Evolutionary conservation across 306 rosid genomes (phyloP), one percentile per base, ranked within the genome.

Genomic region (Lathyrus sativus): DNA sequence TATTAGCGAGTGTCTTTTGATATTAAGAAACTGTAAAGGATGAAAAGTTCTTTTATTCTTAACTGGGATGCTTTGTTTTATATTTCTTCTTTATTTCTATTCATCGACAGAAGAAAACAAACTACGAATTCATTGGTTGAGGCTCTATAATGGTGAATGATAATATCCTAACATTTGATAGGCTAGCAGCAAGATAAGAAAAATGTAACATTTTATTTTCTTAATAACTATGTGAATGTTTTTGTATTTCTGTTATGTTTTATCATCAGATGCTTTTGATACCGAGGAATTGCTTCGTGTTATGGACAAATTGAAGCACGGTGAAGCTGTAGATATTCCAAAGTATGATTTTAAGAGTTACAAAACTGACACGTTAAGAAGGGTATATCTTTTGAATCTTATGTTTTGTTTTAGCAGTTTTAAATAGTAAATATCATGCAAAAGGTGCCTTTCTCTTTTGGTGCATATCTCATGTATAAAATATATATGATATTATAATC

Each of bases 261-360:
- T 73, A 61, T 66, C 44, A 55, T 73, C 95, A 95, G 99, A 95
- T 88, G 95, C 99, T 57, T 95, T 95, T 82, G 96, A 95, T 76
- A 90, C 86, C 0, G 90, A 87, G 82, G 69, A 88, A 81, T 85
- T 95, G 60, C 80, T 95, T 44, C 53, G 79, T 62, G 87, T 80
- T 28, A 87, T 95, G 99, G 97, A 95, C 51, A 82, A 79, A 83
- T 85, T 95, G 89, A 90, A 76, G 89, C 88, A 78, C 60, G 91
- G 95, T 33, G 89, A 86, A 82, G 84, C 97, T 48, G 99, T 95
- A 73, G 92, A 95, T 80, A 87, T 95, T 78, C 96, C 97, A 35
- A 90, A 95, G 8, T 90, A 95, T 61, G 92, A 95, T 66, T 88
- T 85, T 81, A 95, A 87, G 88, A 90, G 92, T 82, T 95, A 88